Base-by-base conservation (phyloP, 345 rosid genomes). In the Eucalyptus erythrocorys region DNA sequence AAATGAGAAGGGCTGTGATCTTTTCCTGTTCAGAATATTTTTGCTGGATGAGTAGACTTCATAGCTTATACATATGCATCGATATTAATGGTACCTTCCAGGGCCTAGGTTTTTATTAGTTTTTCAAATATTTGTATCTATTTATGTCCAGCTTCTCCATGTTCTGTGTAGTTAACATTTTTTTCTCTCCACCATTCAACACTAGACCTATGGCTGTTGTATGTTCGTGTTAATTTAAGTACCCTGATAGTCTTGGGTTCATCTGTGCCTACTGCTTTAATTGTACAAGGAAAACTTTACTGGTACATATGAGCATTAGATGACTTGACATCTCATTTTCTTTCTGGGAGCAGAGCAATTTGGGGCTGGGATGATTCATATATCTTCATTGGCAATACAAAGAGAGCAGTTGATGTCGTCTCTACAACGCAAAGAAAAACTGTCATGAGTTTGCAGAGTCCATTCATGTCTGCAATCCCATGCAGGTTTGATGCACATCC, bases 351-450 rank as follows among this genome's bases (percentile, higher is more conserved):
- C 94, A 96, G 97, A 91, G 97, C 94, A 48, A 92, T 92, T 49
- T 96, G 99, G 99, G 99, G 99, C 13, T 97, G 99, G 99, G 98
- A 96, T 90, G 99, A 96, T 91, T 93, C 96, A 32, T 89, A 87
- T 87, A 42, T 97, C 87, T 96, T 92, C 93, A 90, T 94, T 0
- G 99, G 96, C 86, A 96, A 94, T 80, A 87, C 92, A 93, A 91
- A 90, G 71, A 93, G 92, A 90, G 94, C 92, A 87, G 94, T 97
- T 15, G 98, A 96, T 92, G 94, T 96, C 79, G 93, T 96, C 89
- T 95, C 95, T 87, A 86, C 90, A 4, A 59, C 87, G 26, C 88
- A 71, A 88, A 88, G 88, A 68, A 91, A 85, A 93, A 81, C 86
- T 81, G 88, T 94, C 64, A 89, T 49, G 92, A 94, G 93, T 10